Evolutionary conservation across 2,329 filamentous ascomycete genomes (phyloP), one percentile per base, ranked within the genome.

Genomic region (Rachicladosporium sp.): DNA sequence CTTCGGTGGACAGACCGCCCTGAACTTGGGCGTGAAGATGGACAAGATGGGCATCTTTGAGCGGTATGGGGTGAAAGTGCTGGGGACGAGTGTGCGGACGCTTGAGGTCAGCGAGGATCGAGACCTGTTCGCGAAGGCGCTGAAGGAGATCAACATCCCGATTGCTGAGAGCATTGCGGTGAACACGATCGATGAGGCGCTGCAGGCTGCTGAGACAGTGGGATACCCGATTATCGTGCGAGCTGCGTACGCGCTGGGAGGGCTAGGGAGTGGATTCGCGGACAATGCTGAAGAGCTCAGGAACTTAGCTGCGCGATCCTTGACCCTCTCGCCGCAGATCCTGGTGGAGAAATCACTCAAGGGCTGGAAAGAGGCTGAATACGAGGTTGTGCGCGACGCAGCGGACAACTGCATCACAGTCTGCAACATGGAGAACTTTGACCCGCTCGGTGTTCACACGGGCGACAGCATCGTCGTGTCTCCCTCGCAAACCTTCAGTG

Each of bases 361-460:
- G 69, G 91, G 91, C 43, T 98, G 91, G 91, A 98, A 98, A 65
- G 91, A 98, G 65, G 93, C 96, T 47, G 91, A 98, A 63, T 98
- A 96, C 58, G 91, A 98, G 64, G 91, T 96, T 46, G 91, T 98
- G 31, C 82, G 91, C 55, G 91, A 96, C 68, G 82, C 80, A 42
- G 79, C 86, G 53, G 88, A 98, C 68, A 96, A 96, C 73, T 98
- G 91, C 61, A 96, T 98, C 60, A 98, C 91, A 6, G 91, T 98
- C 46, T 98, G 91, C 64, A 98, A 98, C 70, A 96, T 98, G 91
- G 91, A 98, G 69, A 98, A 98, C 68, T 98, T 98, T 56, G 91
- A 98, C 61, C 91, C 91, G 40, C 78, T 98, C 1, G 91, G 91
- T 54, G 96, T 96, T 47, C 91, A 96, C 59, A 98, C 91, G 2